Evolutionary conservation across 768 basidiomycete species (phyloP), one percentile per base, ranked within the genome.

Genomic region (Leccinum uliginosum): DNA sequence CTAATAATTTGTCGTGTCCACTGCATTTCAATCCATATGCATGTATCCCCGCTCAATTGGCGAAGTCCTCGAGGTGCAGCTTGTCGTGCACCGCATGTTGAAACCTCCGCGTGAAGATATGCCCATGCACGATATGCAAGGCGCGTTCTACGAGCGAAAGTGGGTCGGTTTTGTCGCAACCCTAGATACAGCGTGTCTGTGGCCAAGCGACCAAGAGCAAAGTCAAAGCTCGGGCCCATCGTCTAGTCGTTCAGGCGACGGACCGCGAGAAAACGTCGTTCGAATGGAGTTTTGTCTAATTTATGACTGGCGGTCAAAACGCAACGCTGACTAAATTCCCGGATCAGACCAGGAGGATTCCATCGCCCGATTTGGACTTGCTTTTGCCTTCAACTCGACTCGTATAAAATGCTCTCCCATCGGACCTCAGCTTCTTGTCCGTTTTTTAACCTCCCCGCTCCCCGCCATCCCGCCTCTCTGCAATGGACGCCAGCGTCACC

Each of bases 1-100:
- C 54, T 68, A 64, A 64, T 35, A 27, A 30, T 30, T 64, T 29
- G 54, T 57, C 59, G 45, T 70, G 57, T 65, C 54, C 54, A 66
- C 55, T 51, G 61, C 63, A 64, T 62, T 60, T 24, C 60, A 70
- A 72, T 71, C 46, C 51, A 71, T 55, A 17, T 53, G 50, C 50
- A 61, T 43, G 51, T 48, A 71, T 71, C 71, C 71, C 70, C 65
- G 43, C 70, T 71, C 70, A 62, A 59, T 6, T 34, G 34, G 24
- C 53, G 50, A 11, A n/a, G 26, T 34, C 53, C 11, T 35, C 45
- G 27, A 14, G 29, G 50, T n/a, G 30, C n/a, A 24, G 30, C 32
- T 34, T 34, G n/a, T 23, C 9, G 17, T 44, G 24, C 44, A 55
- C 49, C 38, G 53, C 54, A 47, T 32, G n/a, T n/a, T 5, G 57